phyloP scores from a whole-genome alignment of 768 basidiomycete species.

The Russula dissimulans region DNA sequence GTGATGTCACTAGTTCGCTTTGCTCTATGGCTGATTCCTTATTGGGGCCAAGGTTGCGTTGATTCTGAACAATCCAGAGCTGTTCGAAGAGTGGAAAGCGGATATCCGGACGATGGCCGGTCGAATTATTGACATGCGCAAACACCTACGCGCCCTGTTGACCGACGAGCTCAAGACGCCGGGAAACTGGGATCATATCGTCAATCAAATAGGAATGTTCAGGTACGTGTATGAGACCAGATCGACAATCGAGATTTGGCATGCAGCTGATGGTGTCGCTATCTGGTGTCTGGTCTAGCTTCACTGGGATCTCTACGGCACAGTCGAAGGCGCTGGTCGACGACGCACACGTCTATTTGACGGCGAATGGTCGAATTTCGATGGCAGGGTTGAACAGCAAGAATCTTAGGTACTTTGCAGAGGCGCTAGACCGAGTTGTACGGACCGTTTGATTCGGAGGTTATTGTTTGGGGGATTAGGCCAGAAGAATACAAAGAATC shows the following conservation, averaged over 20 bases:
- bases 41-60: constrained; percentile 47
- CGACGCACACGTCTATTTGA: constrained; percentile 77
- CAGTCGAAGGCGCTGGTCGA: constrained; percentile 64
- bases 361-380: constrained; percentile 80
- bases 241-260: not conserved
- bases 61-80: constrained; percentile 63
- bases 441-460: constrained; percentile 28
- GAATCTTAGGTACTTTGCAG: constrained; percentile 73
- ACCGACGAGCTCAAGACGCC: constrained; percentile 77
- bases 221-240: constrained; percentile 43
- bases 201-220: constrained; percentile 97
- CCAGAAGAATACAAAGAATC: not conserved
- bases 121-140: constrained; percentile 88
- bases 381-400: constrained; percentile 85
- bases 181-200: constrained; percentile 93
- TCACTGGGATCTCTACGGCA: constrained; percentile 64
- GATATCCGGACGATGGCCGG: constrained; percentile 91
- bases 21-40: not conserved
- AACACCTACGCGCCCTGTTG: constrained; percentile 63
- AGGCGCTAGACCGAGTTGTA: constrained; percentile 57
- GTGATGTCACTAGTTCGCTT: not conserved
- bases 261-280: constrained; percentile 15
- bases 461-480: not conserved
- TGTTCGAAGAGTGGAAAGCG: constrained; percentile 83
- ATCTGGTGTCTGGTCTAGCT: constrained; percentile 36